Evolutionary conservation across 2,329 filamentous ascomycete species (phyloP), one percentile per base, ranked within the genome.

Genomic region (Sphaerostilbella broomeana): DNA sequence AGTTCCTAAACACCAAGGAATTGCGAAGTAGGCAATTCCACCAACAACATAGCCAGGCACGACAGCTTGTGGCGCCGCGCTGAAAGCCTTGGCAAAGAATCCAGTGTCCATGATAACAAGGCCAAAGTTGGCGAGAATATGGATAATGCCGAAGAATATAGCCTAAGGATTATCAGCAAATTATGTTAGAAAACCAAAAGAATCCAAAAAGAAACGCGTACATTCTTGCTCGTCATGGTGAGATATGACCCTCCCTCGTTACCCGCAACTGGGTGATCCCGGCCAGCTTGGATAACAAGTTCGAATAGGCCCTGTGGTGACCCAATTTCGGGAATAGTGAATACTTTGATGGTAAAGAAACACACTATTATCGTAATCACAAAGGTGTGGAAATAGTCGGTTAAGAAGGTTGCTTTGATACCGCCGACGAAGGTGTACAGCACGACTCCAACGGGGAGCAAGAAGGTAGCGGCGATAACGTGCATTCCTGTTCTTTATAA

Each of bases 321-420:
- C 0, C 67, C 65, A 19, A 77, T 61, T 37, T 73, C 67, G 0
- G 65, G 60, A 0, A 63, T 56, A 0, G 65, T 63, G 15, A 69
- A 70, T 3, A 67, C 64, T 45, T 71, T 64, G 44, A 67, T 57
- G 2, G 62, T 55, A 52, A 73, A 64, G 56, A 68, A 65, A 57
- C 69, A 65, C 37, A 74, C 61, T 16, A 75, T 67, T 18, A 75
- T 67, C 2, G 72, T 62, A 15, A 76, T 73, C 9, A 70, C 66
- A 11, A 74, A 67, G 0, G 72, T 77, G 46, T 77, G 72, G 18
- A 74, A 63, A 45, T 72, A 75, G 43, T 74, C 69, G 0, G 70
- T 74, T 5, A 75, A 47, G 41, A 63, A 65, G 0, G 61, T 65
- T 0, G 62, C 61, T 32, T 63, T 63, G 48, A 65, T 62, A 12